Evolutionary conservation across 106 monocot species (phyloP).

Genomic region (Hemerocallis citrina): DNA sequence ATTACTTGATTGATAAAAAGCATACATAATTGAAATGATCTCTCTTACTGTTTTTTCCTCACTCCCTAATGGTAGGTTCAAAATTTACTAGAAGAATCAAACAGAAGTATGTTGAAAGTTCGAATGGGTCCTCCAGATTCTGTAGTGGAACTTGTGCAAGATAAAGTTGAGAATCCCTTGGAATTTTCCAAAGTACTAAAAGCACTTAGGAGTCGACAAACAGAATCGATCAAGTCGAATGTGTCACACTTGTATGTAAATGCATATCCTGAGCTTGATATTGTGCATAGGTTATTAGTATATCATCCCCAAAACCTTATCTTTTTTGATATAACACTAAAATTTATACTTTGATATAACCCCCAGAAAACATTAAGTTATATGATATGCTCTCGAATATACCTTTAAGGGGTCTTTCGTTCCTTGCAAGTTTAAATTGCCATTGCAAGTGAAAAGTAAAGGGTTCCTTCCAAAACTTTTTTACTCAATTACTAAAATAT

Average conservation of each 20-base stretch:
- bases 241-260: slow-evolving; percentile 78
- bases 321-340: too few relatives aligned
- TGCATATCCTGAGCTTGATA: too few relatives aligned
- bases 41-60: background rate
- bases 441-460: too few relatives aligned
- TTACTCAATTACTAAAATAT: too few relatives aligned
- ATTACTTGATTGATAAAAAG: background rate
- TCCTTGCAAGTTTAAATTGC: too few relatives aligned
- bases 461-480: too few relatives aligned
- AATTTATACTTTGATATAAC: too few relatives aligned
- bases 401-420: too few relatives aligned
- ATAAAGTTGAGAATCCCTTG: slow-evolving; percentile 80
- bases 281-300: too few relatives aligned
- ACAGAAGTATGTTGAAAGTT: slow-evolving; percentile 28
- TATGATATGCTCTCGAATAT: too few relatives aligned
- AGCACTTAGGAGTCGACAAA: slow-evolving; percentile 47
- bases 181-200: slow-evolving; percentile 67
- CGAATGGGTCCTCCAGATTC: slow-evolving; percentile 40
- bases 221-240: slow-evolving; percentile 35
- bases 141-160: slow-evolving; percentile 65
- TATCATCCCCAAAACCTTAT: too few relatives aligned
- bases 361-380: too few relatives aligned
- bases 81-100: slow-evolving; percentile 58
- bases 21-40: background rate
- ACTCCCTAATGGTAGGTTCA: slow-evolving; percentile 49